Evolutionary conservation across 2,329 filamentous ascomycete genomes (phyloP).

Genomic region (Fusarium albidum): DNA sequence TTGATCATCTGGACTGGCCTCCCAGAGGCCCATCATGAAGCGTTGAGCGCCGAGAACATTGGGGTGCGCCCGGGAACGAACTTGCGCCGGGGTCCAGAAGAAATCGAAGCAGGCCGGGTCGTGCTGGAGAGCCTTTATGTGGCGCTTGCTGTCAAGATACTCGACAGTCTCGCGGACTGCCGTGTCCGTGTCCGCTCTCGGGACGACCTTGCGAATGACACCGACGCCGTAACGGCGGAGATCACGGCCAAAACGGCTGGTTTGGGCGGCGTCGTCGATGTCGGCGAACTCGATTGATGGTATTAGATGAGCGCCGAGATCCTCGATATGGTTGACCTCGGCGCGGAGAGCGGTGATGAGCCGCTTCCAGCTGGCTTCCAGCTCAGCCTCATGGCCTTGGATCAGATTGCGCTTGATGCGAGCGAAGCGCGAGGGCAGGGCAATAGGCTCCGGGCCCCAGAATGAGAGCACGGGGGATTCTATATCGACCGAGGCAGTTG

Average conservation of each 20-base stretch:
- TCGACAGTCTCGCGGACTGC: constrained; percentile 67
- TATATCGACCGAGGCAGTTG: constrained; percentile 43
- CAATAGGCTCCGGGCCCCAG: constrained; percentile 64
- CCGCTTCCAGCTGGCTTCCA: constrained; percentile 64
- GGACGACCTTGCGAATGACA: constrained; percentile 71
- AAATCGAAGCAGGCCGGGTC: constrained; percentile 77
- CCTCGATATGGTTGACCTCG: constrained; percentile 62
- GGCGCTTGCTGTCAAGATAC: constrained; percentile 53
- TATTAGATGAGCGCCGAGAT: constrained; percentile 60
- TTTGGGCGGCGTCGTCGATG: constrained; percentile 56
- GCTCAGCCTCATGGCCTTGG: constrained; percentile 60
- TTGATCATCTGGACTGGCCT: constrained; percentile 60
- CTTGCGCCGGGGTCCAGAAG: constrained; percentile 77
- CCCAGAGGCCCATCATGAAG: constrained; percentile 74
- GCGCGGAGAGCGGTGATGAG: constrained; percentile 59
- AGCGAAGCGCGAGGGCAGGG: constrained; percentile 66
- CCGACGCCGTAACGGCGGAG: constrained; percentile 70
- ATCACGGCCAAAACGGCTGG: constrained; percentile 63
- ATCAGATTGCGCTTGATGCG: constrained; percentile 64
- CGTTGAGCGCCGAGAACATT: constrained; percentile 69
- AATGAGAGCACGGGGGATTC: constrained; percentile 63
- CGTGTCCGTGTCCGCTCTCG: constrained; percentile 61
- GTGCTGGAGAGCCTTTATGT: constrained; percentile 42
- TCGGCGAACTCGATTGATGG: constrained; percentile 64
- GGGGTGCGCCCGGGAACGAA: constrained; percentile 72